Percentiles rank a stretch among this genome's conserved stretches.
Conservation (phyloP, 345 rosid species). For the Reutealis trisperma region DNA sequence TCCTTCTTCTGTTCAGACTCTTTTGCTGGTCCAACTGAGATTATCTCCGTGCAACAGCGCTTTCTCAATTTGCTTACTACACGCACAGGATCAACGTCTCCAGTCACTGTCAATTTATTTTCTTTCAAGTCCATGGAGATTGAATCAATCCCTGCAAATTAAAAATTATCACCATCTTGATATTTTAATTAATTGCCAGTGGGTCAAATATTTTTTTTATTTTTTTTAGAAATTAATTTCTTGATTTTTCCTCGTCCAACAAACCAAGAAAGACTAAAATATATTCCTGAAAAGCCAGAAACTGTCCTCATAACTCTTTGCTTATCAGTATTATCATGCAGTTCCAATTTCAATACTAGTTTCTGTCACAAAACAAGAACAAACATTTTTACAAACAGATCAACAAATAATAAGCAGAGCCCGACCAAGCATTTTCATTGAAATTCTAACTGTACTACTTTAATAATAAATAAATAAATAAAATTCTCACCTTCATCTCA, state of each 20-base stretch:
- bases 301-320: constrained; percentile 55
- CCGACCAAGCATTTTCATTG: too few relatives aligned
- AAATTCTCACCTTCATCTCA: too few relatives aligned
- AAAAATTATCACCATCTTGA: too few relatives aligned
- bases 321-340: constrained; percentile 41
- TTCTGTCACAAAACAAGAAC: constrained; percentile 40
- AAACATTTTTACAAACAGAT: too few relatives aligned
- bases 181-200: too few relatives aligned
- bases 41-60: constrained; percentile 35
- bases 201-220: too few relatives aligned
- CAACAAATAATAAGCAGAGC: too few relatives aligned
- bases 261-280: background rate
- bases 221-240: too few relatives aligned
- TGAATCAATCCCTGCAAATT: constrained; percentile 46
- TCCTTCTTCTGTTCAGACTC: constrained; percentile 29
- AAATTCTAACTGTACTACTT: too few relatives aligned
- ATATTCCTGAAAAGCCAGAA: constrained; percentile 50
- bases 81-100: constrained; percentile 44
- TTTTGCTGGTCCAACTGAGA: constrained; percentile 50
- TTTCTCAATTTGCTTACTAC: constrained; percentile 46
- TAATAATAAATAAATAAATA: too few relatives aligned
- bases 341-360: constrained; percentile 50
- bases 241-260: too few relatives aligned
- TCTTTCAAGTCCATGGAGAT: constrained; percentile 54
- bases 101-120: constrained; percentile 56